Conservation (phyloP, 2,329 filamentous ascomycete species). For the Cytospora mali region DNA sequence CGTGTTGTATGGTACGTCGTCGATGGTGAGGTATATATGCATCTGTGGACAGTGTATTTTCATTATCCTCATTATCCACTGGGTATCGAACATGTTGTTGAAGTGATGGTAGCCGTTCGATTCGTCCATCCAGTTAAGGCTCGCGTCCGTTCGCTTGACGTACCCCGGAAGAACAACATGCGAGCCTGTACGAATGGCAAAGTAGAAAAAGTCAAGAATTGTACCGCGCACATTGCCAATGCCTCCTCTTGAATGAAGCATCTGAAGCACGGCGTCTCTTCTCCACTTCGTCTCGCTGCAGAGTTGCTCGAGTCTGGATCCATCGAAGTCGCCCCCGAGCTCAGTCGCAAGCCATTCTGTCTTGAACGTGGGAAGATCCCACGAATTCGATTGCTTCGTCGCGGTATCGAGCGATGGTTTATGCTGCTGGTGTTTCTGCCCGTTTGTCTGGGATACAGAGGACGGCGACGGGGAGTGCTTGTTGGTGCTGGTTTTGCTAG, state of each 20-base stretch:
- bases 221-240: conserved; percentile 15
- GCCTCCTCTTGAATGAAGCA: conserved; percentile 10
- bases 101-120: conserved; percentile 17
- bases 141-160: conserved; percentile 15
- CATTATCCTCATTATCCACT: background rate
- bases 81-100: conserved; percentile 16
- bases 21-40: conserved; percentile 18
- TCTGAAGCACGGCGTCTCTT: conserved; percentile 8
- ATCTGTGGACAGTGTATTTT: conserved; percentile 12
- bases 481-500: background rate
- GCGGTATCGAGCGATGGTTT: background rate
- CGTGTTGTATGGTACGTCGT: background rate
- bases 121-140: conserved; percentile 19
- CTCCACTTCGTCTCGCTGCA: conserved; percentile 9
- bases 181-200: conserved; percentile 7
- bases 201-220: conserved; percentile 21
- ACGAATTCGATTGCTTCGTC: background rate
- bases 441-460: background rate
- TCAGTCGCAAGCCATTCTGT: conserved; percentile 12
- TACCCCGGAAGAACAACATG: conserved; percentile 15
- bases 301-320: background rate
- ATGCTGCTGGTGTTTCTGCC: background rate
- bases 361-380: conserved; percentile 6
- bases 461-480: background rate
- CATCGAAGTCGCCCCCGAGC: conserved; percentile 10